Conservation (phyloP, 768 basidiomycete genomes). For the Leccinum ochraceum region DNA sequence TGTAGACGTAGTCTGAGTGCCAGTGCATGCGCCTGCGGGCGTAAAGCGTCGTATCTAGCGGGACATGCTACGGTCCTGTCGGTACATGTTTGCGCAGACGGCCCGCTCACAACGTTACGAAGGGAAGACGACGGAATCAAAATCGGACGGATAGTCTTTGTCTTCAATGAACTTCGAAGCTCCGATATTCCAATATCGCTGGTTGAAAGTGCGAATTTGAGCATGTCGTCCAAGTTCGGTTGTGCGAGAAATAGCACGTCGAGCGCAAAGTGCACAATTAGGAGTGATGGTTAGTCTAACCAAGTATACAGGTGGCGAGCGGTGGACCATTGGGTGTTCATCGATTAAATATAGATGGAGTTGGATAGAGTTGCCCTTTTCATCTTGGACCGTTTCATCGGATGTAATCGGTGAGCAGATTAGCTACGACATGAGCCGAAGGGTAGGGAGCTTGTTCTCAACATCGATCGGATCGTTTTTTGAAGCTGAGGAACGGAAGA, state of each 20-base stretch:
- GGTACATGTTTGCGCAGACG: background rate
- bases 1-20: background rate
- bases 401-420: background rate
- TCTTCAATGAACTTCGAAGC: background rate
- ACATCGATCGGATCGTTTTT: background rate
- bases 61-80: background rate
- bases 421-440: background rate
- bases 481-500: background rate
- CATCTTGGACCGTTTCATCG: no score
- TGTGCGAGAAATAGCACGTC: background rate
- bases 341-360: background rate
- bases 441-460: background rate
- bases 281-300: background rate
- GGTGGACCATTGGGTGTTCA: no score
- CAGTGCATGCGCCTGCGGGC: background rate
- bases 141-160: no score
- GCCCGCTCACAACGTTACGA: background rate
- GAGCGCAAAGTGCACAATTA: background rate
- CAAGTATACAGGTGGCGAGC: background rate
- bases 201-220: background rate
- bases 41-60: background rate
- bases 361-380: background rate
- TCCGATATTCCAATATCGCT: background rate
- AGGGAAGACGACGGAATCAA: background rate
- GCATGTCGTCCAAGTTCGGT: background rate